Evolutionary conservation across 768 basidiomycete species (phyloP).

Genomic region (Brasilioporus rufonigricans): DNA sequence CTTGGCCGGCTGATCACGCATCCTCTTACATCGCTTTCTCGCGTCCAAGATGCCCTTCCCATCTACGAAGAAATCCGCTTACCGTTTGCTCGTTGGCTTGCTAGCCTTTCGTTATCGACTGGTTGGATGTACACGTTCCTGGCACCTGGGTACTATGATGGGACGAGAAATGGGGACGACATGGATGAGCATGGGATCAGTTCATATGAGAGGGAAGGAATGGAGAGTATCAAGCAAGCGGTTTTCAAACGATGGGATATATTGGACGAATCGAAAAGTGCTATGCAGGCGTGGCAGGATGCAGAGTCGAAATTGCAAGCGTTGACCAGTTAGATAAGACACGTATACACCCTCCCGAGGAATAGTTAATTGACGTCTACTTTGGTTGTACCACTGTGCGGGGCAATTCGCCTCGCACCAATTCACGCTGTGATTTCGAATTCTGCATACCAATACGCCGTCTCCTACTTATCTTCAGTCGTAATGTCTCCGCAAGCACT

Average conservation of each 20-base stretch:
- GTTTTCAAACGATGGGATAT: slow-evolving; percentile 16
- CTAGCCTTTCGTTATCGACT: neutral
- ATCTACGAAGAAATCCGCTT: neutral
- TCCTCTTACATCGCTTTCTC: slow-evolving; percentile 6
- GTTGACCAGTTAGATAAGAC: neutral
- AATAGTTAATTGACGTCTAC: no score
- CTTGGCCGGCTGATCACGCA: slow-evolving; percentile 22
- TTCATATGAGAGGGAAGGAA: neutral
- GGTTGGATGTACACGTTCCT: neutral
- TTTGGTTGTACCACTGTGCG: no score
- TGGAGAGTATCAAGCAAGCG: slow-evolving; percentile 9
- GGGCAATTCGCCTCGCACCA: no score
- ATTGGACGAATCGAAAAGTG: slow-evolving; percentile 5
- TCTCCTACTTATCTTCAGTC: no score
- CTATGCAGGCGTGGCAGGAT: slow-evolving; percentile 14
- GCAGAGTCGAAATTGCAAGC: slow-evolving; percentile 12
- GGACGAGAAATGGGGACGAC: slow-evolving; percentile 8
- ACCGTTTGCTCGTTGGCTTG: neutral
- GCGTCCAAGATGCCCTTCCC: slow-evolving; percentile 2
- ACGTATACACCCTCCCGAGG: neutral
- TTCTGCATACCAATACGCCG: no score
- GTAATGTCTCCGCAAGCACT: no score
- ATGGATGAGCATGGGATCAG: slow-evolving; percentile 1
- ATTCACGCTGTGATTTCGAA: no score
- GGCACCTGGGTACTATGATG: slow-evolving; percentile 19